Conservation (phyloP, 1,284 basidiomycete genomes). For the Boletus sp. region DNA sequence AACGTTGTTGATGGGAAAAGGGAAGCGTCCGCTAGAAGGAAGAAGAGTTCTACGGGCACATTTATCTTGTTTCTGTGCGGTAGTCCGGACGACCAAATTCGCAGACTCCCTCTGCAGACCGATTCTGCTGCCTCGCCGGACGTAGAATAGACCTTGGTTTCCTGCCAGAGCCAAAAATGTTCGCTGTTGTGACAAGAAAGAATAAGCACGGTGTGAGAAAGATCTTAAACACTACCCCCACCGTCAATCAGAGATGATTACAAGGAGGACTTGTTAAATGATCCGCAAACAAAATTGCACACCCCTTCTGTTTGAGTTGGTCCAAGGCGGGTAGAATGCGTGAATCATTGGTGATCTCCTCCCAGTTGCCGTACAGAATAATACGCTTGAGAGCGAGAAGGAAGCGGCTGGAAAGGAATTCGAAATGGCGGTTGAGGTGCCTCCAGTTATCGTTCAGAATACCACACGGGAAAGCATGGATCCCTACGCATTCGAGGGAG, state of each 20-base stretch:
- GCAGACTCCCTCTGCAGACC: not conserved
- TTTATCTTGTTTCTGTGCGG: not conserved
- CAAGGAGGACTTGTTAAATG: slow-evolving; percentile 14
- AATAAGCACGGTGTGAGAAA: not conserved
- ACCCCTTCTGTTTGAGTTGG: slow-evolving; percentile 21
- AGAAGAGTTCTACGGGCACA: not conserved
- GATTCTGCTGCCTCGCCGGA: not conserved
- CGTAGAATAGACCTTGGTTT: not conserved
- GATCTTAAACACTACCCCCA: slow-evolving; percentile 1
- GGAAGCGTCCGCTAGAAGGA: not conserved
- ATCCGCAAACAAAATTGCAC: slow-evolving; percentile 14
- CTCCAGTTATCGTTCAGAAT: slow-evolving; percentile 39
- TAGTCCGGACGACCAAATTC: not conserved
- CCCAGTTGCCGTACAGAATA: slow-evolving; percentile 51
- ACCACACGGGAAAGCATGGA: slow-evolving; percentile 47
- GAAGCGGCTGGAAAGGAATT: slow-evolving; percentile 33
- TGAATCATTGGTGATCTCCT: slow-evolving; percentile 32
- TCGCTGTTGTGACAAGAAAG: not conserved
- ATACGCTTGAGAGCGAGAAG: slow-evolving; percentile 42
- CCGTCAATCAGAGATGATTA: slow-evolving; percentile 20
- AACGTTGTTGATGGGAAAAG: not conserved
- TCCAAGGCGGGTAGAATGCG: slow-evolving; percentile 28
- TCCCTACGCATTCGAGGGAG: slow-evolving; percentile 42
- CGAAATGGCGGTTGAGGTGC: slow-evolving; percentile 46
- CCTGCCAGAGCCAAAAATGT: not conserved